A percentile compares a stretch with the other conserved stretches of the same genome.
These are phyloP conservation scores for Fusarium chuoi DNA, from an alignment of 2,329 filamentous ascomycete species.

Conservation along the genomic window DNA sequence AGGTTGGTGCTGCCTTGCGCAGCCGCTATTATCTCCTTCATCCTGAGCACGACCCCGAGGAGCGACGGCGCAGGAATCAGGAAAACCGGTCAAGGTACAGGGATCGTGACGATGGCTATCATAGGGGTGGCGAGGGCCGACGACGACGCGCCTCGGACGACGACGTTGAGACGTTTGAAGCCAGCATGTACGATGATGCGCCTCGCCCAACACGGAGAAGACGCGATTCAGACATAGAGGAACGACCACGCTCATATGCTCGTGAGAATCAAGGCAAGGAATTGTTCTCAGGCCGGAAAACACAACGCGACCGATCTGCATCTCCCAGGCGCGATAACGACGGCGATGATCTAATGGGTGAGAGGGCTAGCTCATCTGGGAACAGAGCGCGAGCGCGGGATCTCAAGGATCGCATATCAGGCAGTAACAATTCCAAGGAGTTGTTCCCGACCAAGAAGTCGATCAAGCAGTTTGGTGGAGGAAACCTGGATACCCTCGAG, in stretches of 20 bases:
- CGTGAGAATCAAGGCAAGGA: constrained; percentile 66
- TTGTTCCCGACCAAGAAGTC: constrained; percentile 52
- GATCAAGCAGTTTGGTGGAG: constrained; percentile 38
- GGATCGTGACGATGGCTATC: constrained; percentile 60
- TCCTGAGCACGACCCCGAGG: constrained; percentile 86
- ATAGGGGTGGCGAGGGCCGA: constrained; percentile 52
- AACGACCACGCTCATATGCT: constrained; percentile 45
- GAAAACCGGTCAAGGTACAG: constrained; percentile 70
- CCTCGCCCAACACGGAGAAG: constrained; percentile 47
- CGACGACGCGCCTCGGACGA: constrained; percentile 57
- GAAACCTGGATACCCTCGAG: constrained; percentile 53
- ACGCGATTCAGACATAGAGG: constrained; percentile 42
- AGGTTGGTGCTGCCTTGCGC: constrained; percentile 77
- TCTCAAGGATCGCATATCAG: constrained; percentile 48
- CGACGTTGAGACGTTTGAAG: constrained; percentile 70
- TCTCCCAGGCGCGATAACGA: constrained; percentile 60
- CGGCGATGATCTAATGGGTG: constrained; percentile 53
- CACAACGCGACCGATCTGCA: constrained; percentile 60
- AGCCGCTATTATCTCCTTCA: constrained; percentile 95
- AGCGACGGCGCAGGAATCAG: constrained; percentile 69
- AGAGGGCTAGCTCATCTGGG: constrained; percentile 44
- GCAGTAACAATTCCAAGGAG: constrained; percentile 50
- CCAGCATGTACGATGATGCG: constrained; percentile 84
- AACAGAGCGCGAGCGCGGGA: constrained; percentile 50
- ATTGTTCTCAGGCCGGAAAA: constrained; percentile 64